phyloP scores from a whole-genome alignment of 306 rosid genomes.

The Astragalus glycyphyllos region DNA sequence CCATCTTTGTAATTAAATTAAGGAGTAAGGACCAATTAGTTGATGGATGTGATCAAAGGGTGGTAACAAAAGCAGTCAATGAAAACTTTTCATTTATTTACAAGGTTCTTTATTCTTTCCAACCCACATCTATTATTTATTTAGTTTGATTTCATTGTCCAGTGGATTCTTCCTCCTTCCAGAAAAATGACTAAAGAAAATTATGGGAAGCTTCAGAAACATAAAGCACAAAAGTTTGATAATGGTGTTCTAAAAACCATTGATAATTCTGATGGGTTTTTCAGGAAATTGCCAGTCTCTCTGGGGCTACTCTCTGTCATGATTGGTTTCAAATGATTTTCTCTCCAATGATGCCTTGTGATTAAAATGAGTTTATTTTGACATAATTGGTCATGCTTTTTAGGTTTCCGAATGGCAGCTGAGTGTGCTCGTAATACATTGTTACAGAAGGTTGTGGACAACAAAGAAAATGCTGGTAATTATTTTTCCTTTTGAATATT shows the following conservation, averaged over 20 bases:
- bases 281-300: not conserved
- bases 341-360: not conserved
- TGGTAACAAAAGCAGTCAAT: conserved; percentile 9
- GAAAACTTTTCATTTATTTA: conserved; percentile 2
- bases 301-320: not conserved
- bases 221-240: conserved; percentile 4
- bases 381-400: conserved; percentile 35
- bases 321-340: conserved; percentile 4
- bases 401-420: conserved; percentile 96
- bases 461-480: conserved; percentile 78
- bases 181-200: conserved; percentile 17
- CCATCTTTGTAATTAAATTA: conserved; percentile 5
- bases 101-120: not conserved
- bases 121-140: not conserved
- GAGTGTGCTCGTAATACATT: conserved; percentile 89
- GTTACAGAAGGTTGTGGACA: conserved; percentile 80
- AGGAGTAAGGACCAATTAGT: conserved; percentile 6
- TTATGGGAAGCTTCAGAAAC: not conserved
- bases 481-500: not conserved
- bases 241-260: not conserved
- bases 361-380: conserved; percentile 14
- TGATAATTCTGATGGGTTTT: conserved; percentile 7
- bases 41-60: conserved; percentile 1
- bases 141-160: conserved; percentile 7
- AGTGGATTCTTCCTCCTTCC: not conserved